Evolutionary conservation across 2,329 filamentous ascomycete genomes (phyloP).

Genomic region (Cladosporium sp.): DNA sequence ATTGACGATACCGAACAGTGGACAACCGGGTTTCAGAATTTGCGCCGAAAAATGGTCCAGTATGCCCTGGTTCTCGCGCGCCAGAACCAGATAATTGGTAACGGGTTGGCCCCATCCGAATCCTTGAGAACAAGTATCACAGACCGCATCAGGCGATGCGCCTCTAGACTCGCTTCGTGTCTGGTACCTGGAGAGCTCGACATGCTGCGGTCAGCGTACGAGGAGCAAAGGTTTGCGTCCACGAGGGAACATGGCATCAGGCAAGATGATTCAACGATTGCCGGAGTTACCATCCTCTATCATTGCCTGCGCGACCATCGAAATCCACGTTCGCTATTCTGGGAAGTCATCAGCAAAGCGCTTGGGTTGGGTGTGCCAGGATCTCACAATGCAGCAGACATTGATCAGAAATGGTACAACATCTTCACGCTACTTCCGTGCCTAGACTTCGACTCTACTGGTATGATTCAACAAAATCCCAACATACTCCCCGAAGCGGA

Average conservation of each 20-base stretch:
- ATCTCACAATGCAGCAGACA: constrained; percentile 26
- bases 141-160: constrained; percentile 31
- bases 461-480: constrained; percentile 41
- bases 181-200: constrained; percentile 22
- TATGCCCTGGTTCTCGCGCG: constrained; percentile 27
- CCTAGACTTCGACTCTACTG: constrained; percentile 48
- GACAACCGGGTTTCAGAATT: background rate
- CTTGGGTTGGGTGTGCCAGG: constrained; percentile 22
- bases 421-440: constrained; percentile 52
- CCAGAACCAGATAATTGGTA: constrained; percentile 5
- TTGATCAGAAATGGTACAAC: constrained; percentile 39
- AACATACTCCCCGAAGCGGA: constrained; percentile 39
- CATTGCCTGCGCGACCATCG: constrained; percentile 36
- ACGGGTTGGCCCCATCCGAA: background rate
- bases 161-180: constrained; percentile 35
- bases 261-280: constrained; percentile 39
- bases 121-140: background rate
- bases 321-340: constrained; percentile 35
- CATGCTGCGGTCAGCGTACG: constrained; percentile 41
- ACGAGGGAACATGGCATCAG: constrained; percentile 47
- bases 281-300: constrained; percentile 45
- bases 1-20: constrained; percentile 8
- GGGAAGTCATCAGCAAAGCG: constrained; percentile 39
- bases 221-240: constrained; percentile 39
- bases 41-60: constrained; percentile 14